A percentile compares a stretch with the other conserved stretches of the same genome.
Evolutionary conservation across 2,329 filamentous ascomycete genomes (phyloP).

Genomic region (Botrytis porri): DNA sequence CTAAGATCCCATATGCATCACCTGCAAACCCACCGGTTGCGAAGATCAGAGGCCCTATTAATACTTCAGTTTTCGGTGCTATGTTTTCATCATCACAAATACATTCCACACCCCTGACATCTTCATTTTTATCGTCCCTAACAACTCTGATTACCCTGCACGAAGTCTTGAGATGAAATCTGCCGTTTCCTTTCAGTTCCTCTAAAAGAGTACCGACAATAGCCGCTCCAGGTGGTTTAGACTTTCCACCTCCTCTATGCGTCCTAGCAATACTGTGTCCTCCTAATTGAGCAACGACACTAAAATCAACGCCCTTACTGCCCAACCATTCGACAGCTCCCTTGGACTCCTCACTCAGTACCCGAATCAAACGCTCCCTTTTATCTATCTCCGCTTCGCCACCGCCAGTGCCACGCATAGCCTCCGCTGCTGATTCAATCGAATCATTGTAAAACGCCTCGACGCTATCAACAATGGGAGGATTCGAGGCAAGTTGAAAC

Average conservation of each 20-base stretch:
- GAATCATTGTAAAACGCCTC: conserved; percentile 53
- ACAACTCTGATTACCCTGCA: conserved; percentile 54
- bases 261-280: conserved; percentile 57
- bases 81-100: conserved; percentile 29
- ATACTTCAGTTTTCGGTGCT: conserved; percentile 30
- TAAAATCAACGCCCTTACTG: conserved; percentile 56
- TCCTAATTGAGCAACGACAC: conserved; percentile 56
- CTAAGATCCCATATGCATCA: conserved; percentile 55
- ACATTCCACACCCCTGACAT: conserved; percentile 54
- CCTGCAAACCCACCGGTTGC: conserved; percentile 61
- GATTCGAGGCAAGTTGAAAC: conserved; percentile 47
- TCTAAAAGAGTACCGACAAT: conserved; percentile 55
- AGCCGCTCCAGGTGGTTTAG: conserved; percentile 54
- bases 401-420: conserved; percentile 20
- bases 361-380: conserved; percentile 46
- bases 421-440: conserved; percentile 51
- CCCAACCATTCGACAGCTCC: conserved; percentile 55
- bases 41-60: conserved; percentile 57
- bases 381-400: conserved; percentile 19
- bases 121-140: conserved; percentile 29
- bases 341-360: conserved; percentile 48
- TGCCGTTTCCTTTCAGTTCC: conserved; percentile 46
- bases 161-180: conserved; percentile 52
- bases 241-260: conserved; percentile 54
- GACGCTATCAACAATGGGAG: conserved; percentile 38